Percentiles rank a stretch among this genome's conserved stretches.
These are phyloP conservation scores for Triticum timopheevii DNA, from an alignment of 176 grass and related monocot genomes.

Conservation along the genomic window DNA sequence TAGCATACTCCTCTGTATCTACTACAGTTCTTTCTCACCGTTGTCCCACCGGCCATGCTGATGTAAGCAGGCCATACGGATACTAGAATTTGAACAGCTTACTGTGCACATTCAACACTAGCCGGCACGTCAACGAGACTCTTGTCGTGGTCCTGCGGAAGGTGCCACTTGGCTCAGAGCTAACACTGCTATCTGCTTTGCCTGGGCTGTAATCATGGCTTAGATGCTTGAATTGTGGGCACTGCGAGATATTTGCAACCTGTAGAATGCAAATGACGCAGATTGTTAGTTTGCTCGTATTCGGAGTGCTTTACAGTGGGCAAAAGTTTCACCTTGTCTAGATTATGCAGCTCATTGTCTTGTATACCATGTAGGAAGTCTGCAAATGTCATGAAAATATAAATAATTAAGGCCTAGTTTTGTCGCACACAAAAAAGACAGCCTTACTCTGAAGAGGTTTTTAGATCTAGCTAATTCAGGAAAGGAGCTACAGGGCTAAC, in stretches of 20 bases:
- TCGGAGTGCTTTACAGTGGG: not conserved
- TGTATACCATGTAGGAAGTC: conserved; percentile 92
- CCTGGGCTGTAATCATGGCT: not conserved
- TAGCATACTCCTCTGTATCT: not conserved
- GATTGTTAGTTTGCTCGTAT: not conserved
- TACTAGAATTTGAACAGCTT: conserved; percentile 81
- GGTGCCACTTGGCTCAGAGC: conserved; percentile 37
- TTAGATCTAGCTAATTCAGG: not conserved
- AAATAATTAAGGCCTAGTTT: not conserved
- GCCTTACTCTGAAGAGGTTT: not conserved
- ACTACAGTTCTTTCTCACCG: not conserved
- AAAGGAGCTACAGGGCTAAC: conserved; percentile 21
- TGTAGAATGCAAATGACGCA: conserved; percentile 23
- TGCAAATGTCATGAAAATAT: conserved; percentile 31
- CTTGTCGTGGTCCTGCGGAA: conserved; percentile 50
- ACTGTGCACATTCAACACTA: conserved; percentile 84
- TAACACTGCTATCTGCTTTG: conserved; percentile 9
- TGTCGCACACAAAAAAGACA: not conserved
- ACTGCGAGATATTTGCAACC: conserved; percentile 60
- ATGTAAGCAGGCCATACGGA: not conserved
- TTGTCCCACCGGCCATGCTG: not conserved
- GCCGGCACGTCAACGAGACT: conserved; percentile 80
- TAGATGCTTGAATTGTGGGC: conserved; percentile 45
- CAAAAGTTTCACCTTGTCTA: conserved; percentile 61
- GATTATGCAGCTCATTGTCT: conserved; percentile 62